Evolutionary conservation across 331 rosid species (phyloP).

Genomic region (Arachis monticola): DNA sequence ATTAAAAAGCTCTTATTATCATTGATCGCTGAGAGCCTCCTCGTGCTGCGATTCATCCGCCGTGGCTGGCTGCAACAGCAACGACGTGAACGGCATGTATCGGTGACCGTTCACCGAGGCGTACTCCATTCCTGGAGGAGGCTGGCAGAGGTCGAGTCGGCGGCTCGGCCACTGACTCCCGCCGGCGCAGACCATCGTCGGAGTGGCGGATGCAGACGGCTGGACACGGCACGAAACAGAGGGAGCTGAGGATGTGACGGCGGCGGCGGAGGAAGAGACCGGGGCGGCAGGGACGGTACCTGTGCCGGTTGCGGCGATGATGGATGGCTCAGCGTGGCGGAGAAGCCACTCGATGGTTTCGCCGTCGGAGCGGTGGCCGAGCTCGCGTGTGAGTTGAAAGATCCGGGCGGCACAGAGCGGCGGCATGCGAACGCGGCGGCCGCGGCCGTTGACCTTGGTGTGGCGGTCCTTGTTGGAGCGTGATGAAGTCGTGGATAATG

Average conservation of each 20-base stretch:
- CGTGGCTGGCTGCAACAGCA: conserved; percentile 70
- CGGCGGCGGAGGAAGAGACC: conserved; percentile 43
- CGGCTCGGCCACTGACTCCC: conserved; percentile 56
- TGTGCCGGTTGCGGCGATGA: conserved; percentile 77
- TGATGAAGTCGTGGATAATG: not conserved
- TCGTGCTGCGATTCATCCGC: conserved; percentile 60
- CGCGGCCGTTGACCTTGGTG: conserved; percentile 90
- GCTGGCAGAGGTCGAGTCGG: conserved; percentile 67
- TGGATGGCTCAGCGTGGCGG: conserved; percentile 80
- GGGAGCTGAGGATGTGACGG: conserved; percentile 35
- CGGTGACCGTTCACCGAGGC: conserved; percentile 42
- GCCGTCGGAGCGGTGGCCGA: conserved; percentile 94
- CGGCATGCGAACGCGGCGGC: conserved; percentile 92
- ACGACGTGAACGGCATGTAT: conserved; percentile 82
- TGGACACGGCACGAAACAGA: conserved; percentile 48
- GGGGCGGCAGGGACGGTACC: conserved; percentile 66
- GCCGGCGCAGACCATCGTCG: not conserved
- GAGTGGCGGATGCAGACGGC: not conserved
- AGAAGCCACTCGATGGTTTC: conserved; percentile 96
- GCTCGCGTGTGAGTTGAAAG: conserved; percentile 89
- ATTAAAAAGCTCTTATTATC: not conserved
- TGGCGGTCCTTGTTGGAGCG: conserved; percentile 77
- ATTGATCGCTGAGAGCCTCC: conserved; percentile 48
- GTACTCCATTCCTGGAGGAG: conserved; percentile 51
- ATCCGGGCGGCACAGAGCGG: conserved; percentile 87